Evolutionary conservation across 2,329 filamentous ascomycete species (phyloP).

Genomic region (Aureobasidium pullulans): DNA sequence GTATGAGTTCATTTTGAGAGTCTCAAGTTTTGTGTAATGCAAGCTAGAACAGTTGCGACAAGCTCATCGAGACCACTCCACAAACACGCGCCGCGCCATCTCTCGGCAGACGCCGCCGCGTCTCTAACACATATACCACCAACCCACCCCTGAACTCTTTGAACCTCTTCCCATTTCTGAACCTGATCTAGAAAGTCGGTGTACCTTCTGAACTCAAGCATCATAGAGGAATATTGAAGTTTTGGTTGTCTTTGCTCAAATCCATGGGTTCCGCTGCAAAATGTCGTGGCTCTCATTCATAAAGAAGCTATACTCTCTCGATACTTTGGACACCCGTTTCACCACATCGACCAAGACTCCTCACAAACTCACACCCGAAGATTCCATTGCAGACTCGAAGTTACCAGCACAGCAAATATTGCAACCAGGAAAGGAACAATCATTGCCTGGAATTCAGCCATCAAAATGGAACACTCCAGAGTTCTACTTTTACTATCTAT

Average conservation of each 20-base stretch:
- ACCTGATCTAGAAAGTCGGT: no score
- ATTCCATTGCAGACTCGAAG: conserved; percentile 12
- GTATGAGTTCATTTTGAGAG: conserved; percentile 2
- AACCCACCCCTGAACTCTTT: background rate
- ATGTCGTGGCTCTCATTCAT: conserved; percentile 30
- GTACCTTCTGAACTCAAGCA: no score
- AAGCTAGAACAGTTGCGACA: background rate
- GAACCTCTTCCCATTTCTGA: background rate
- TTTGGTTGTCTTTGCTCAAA: background rate
- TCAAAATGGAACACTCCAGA: conserved; percentile 82
- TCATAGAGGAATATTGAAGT: no score
- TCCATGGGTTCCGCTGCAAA: background rate
- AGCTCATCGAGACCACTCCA: background rate
- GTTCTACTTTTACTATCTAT: conserved; percentile 79
- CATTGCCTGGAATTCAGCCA: conserved; percentile 40
- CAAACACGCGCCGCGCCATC: background rate
- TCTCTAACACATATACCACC: background rate
- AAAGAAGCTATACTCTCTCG: conserved; percentile 53
- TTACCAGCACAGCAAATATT: conserved; percentile 21
- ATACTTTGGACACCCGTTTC: conserved; percentile 66
- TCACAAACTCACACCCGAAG: conserved; percentile 27
- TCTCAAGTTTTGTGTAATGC: background rate
- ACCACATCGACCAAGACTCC: conserved; percentile 59
- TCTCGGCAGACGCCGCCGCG: background rate
- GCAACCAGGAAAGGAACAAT: conserved; percentile 22